A percentile compares a stretch with the other conserved stretches of the same genome.
phyloP scores from a whole-genome alignment of 192 early-diverging fungal species.

The Globomyces pollinis-pini region DNA sequence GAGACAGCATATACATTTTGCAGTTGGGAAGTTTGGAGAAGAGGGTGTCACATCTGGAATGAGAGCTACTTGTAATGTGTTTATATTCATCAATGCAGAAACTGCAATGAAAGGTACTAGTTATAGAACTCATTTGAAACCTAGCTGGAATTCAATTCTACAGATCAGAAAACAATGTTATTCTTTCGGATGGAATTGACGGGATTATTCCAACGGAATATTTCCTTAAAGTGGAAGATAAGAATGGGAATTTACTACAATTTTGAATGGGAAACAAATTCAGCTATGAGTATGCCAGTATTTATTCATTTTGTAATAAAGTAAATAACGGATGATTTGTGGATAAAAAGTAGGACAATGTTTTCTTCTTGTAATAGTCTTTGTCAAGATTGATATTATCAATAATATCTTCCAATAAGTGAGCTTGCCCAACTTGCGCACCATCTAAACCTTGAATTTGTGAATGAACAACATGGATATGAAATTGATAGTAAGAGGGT shows the following conservation, averaged over 20 bases:
- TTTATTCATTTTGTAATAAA: neutral
- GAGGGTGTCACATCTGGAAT: constrained; percentile 66
- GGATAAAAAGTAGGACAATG: neutral
- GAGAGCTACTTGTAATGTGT: constrained; percentile 55
- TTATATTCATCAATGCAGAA: constrained; percentile 71
- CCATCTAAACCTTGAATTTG: neutral
- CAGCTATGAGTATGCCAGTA: neutral
- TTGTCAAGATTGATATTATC: neutral
- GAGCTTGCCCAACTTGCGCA: neutral
- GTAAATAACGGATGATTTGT: neutral
- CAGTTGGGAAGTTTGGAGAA: constrained; percentile 59
- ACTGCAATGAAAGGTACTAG: constrained; percentile 46
- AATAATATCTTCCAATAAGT: neutral
- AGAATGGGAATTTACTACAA: constrained; percentile 4
- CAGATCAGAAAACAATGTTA: constrained; percentile 70
- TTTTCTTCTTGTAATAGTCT: neutral
- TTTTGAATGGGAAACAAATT: neutral
- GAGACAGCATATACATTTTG: constrained; percentile 89
- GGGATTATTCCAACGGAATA: constrained; percentile 60
- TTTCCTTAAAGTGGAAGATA: constrained; percentile 53
- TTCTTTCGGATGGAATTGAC: constrained; percentile 55
- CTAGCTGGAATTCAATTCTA: constrained; percentile 72
- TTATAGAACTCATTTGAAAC: constrained; percentile 41
- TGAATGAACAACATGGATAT: neutral
- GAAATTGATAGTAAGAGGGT: neutral